Evolutionary conservation across 257 asterid species (phyloP), one percentile per base, ranked within the genome.

Genomic region (Parsonsia alboflavescens): DNA sequence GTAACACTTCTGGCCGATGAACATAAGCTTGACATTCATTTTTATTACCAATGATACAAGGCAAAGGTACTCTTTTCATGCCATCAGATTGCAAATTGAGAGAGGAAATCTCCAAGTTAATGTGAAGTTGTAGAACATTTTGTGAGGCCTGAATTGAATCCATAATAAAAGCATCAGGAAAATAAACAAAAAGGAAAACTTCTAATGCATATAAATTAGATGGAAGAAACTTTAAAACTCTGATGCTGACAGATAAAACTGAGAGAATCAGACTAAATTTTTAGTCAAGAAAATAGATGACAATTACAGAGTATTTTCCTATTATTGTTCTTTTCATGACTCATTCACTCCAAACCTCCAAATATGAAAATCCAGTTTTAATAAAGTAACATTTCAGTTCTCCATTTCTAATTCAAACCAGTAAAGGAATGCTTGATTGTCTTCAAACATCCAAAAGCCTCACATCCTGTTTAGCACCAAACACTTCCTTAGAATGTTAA

Each of bases 31-130:
- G 86, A 49, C 84, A 70, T 74, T 72, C 80, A 72, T 79, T 76
- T 79, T 80, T 74, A 26, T 82, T 79, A 63, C 88, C 93, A 58
- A 48, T 33, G 8, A 90, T 93, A 84, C 83, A 78, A 78, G 86
- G 77, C 66, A 87, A 79, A 81, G 73, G 73, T 64, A 77, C 36
- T 79, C 68, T 83, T 71, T 82, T 76, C 58, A 78, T 59, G 76
- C 72, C 85, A 80, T 86, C 83, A 61, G 78, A 80, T 59, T 72
- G 76, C 67, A 69, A 76, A 36, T 78, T 77, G 41, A 75, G 71
- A 13, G 80, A 75, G 79, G 91, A 75, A 62, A 88, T 80, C 84
- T 88, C 84, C 71, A 93, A 96, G 72, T 89, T 88, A 71, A 91
- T 49, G 78, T 88, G 77, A 77, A 93, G 96, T 81, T 86, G 86